A percentile compares a stretch with the other conserved stretches of the same genome.
Evolutionary conservation across 2,329 filamentous ascomycete genomes (phyloP).

Genomic region (Cadophora gregata): DNA sequence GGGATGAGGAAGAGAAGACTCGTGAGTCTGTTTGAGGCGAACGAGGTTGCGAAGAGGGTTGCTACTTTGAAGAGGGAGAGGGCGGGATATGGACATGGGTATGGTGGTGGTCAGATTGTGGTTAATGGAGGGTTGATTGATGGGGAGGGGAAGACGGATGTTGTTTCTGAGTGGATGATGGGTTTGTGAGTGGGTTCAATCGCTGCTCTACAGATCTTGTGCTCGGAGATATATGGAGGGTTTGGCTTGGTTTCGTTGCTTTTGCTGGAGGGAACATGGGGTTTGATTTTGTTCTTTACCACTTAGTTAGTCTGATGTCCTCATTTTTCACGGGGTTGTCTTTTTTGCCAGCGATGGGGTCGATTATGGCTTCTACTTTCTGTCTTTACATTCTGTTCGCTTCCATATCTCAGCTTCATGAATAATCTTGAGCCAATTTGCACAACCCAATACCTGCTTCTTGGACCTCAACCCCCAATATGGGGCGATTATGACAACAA

Average conservation of each 20-base stretch:
- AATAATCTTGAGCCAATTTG: too few relatives aligned
- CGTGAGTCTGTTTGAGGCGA: slow-evolving; percentile 63
- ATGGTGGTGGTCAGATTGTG: slow-evolving; percentile 29
- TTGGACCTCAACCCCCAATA: too few relatives aligned
- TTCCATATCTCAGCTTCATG: too few relatives aligned
- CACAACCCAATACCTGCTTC: too few relatives aligned
- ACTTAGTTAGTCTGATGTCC: too few relatives aligned
- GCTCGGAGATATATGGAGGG: too few relatives aligned
- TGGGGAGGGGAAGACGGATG: slow-evolving; percentile 31
- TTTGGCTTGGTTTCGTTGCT: too few relatives aligned
- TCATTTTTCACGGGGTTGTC: too few relatives aligned
- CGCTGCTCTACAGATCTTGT: too few relatives aligned
- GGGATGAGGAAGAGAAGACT: slow-evolving; percentile 54
- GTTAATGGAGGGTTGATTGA: slow-evolving; percentile 35
- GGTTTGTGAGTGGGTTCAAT: neutral
- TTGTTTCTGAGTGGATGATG: slow-evolving; percentile 34
- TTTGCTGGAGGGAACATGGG: neutral
- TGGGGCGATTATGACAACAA: slow-evolving; percentile 5
- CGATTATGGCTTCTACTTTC: neutral
- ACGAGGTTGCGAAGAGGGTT: slow-evolving; percentile 61
- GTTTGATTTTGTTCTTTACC: neutral
- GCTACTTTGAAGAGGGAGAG: slow-evolving; percentile 24
- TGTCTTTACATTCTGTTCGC: neutral
- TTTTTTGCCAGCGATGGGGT: too few relatives aligned
- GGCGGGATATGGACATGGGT: slow-evolving; percentile 5